A percentile compares a stretch with the other conserved stretches of the same genome.
Evolutionary conservation across 1,284 basidiomycete genomes (phyloP).

Genomic region (Leccinum proliferum): DNA sequence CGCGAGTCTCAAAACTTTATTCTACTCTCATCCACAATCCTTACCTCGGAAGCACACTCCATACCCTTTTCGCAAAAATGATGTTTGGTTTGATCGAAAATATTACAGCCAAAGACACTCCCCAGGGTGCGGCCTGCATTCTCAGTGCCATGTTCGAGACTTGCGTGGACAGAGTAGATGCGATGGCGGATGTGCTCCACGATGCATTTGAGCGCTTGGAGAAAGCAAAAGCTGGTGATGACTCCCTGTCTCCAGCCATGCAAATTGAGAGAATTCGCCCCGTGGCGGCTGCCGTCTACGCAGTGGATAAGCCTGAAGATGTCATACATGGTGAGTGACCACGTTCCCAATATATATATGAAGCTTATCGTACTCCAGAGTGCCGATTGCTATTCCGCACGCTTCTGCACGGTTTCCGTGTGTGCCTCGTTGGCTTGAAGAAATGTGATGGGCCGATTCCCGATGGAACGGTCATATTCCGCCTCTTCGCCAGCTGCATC

Average conservation of each 20-base stretch:
- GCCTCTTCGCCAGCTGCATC: conserved; percentile 84
- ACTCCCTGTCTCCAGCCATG: conserved; percentile 39
- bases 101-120: conserved; percentile 70
- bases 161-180: conserved; percentile 83
- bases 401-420: conserved; percentile 87
- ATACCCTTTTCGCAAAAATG: conserved; percentile 92
- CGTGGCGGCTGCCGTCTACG: conserved; percentile 67
- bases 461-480: conserved; percentile 84
- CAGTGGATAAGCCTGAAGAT: conserved; percentile 73
- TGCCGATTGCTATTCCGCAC: conserved; percentile 86
- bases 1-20: conserved; percentile 81
- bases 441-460: conserved; percentile 76
- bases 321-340: conserved; percentile 56
- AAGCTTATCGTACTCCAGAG: conserved; percentile 42
- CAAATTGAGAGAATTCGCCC: conserved; percentile 80
- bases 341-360: background rate
- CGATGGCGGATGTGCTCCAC: conserved; percentile 66
- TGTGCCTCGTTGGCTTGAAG: conserved; percentile 74
- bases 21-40: conserved; percentile 90
- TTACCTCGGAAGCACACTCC: conserved; percentile 75
- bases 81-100: conserved; percentile 89
- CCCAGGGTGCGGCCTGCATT: conserved; percentile 61
- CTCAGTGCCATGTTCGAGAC: conserved; percentile 78
- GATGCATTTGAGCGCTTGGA: conserved; percentile 48
- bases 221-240: conserved; percentile 43